phyloP scores from a whole-genome alignment of 2,329 filamentous ascomycete genomes.

The Hypoxylon sp. region DNA sequence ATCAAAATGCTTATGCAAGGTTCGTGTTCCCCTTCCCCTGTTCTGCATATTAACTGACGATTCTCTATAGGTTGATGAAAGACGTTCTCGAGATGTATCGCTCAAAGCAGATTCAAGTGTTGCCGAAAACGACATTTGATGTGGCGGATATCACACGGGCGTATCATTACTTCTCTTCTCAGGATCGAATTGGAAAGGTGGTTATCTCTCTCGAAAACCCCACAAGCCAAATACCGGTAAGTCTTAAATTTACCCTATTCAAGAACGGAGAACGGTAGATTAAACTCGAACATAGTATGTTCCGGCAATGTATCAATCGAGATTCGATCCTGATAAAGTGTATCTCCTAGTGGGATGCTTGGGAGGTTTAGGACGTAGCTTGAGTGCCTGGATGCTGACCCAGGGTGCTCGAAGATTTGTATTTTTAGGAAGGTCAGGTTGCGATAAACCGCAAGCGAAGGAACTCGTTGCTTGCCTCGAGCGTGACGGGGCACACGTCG shows the following conservation, averaged over 20 bases:
- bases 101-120: slow-evolving; percentile 14
- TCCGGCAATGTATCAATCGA: not conserved
- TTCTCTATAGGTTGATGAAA: slow-evolving; percentile 3
- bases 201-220: slow-evolving; percentile 34
- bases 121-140: slow-evolving; percentile 25
- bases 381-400: slow-evolving; percentile 46
- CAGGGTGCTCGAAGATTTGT: slow-evolving; percentile 45
- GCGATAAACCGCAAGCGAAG: slow-evolving; percentile 38
- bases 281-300: too few relatives aligned
- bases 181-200: slow-evolving; percentile 36
- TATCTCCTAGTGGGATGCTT: slow-evolving; percentile 39
- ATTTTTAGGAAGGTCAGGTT: slow-evolving; percentile 45
- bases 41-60: too few relatives aligned
- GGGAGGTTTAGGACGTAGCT: slow-evolving; percentile 48
- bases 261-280: too few relatives aligned
- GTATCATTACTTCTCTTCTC: slow-evolving; percentile 32
- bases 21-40: not conserved
- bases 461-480: slow-evolving; percentile 33
- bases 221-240: not conserved
- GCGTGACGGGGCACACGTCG: slow-evolving; percentile 34
- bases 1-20: not conserved
- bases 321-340: not conserved
- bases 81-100: slow-evolving; percentile 30
- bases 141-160: slow-evolving; percentile 15
- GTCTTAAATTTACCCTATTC: too few relatives aligned